phyloP scores from a whole-genome alignment of 371 early-diverging fungal species.

The Mucor sp. region DNA sequence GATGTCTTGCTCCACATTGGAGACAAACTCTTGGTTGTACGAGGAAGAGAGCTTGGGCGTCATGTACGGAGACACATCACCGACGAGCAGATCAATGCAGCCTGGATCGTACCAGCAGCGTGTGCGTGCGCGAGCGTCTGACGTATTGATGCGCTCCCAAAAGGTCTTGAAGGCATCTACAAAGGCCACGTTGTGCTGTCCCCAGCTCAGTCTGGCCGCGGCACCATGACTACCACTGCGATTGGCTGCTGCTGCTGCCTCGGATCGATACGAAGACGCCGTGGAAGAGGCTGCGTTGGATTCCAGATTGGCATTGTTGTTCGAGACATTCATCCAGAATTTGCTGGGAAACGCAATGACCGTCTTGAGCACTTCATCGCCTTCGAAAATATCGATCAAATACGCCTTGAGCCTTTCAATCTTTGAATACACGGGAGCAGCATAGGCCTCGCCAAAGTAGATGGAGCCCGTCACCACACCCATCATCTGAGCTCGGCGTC shows the following conservation, averaged over 20 bases:
- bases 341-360: constrained; percentile 38
- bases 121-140: constrained; percentile 34
- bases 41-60: constrained; percentile 37
- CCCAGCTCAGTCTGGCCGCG: background rate
- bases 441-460: constrained; percentile 43
- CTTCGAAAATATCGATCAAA: constrained; percentile 70
- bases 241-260: background rate
- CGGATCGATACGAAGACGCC: constrained; percentile 2
- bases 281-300: background rate
- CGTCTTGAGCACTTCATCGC: constrained; percentile 68
- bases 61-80: constrained; percentile 54
- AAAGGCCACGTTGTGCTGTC: constrained; percentile 23
- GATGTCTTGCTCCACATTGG: constrained; percentile 40
- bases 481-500: constrained; percentile 49
- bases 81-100: constrained; percentile 45
- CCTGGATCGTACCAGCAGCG: constrained; percentile 51
- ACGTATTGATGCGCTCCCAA: constrained; percentile 41
- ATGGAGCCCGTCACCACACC: constrained; percentile 46
- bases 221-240: background rate
- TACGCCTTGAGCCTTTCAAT: constrained; percentile 67
- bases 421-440: constrained; percentile 64
- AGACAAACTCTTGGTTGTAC: constrained; percentile 46
- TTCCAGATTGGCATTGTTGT: background rate
- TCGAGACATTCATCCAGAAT: constrained; percentile 19
- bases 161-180: constrained; percentile 31